Conservation (phyloP, 1,284 basidiomycete genomes). For the Amylostereum areolatum region DNA sequence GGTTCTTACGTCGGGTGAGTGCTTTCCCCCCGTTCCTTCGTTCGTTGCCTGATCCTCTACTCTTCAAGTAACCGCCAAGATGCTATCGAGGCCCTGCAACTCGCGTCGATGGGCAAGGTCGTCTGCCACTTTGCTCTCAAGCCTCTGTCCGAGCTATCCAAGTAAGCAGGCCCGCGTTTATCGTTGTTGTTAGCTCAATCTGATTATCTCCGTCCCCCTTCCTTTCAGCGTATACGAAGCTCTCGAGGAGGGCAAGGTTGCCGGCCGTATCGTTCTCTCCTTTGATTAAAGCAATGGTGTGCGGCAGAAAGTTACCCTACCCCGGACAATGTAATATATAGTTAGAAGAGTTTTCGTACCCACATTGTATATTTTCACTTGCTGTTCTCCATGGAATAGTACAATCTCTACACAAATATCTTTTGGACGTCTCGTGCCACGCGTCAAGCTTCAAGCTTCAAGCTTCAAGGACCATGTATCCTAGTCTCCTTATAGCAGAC, state of each 20-base stretch:
- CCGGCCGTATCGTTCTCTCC: conserved; percentile 57
- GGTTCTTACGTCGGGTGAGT: conserved; percentile 62
- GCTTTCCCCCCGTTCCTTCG: neutral
- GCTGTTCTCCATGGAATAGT: too few species aligned
- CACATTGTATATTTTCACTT: too few species aligned
- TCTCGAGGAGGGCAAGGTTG: conserved; percentile 46
- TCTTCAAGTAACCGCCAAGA: conserved; percentile 56
- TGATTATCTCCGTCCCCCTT: neutral
- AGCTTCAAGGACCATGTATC: too few species aligned
- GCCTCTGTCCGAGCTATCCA: conserved; percentile 43
- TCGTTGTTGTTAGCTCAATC: neutral
- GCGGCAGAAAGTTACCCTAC: too few species aligned
- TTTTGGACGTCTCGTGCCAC: too few species aligned
- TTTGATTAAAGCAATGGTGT: conserved; percentile 10
- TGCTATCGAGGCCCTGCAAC: conserved; percentile 63
- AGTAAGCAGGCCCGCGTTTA: conserved; percentile 27
- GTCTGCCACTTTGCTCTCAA: conserved; percentile 48
- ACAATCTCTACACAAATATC: too few species aligned
- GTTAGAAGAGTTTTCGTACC: too few species aligned
- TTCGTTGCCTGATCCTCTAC: neutral
- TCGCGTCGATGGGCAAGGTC: conserved; percentile 66
- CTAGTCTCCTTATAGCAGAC: too few species aligned
- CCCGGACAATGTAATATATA: too few species aligned
- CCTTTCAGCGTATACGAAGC: conserved; percentile 43
- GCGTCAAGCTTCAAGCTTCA: too few species aligned